Conservation (phyloP, 2,329 filamentous ascomycete species). For the Trichoderma sp. region DNA sequence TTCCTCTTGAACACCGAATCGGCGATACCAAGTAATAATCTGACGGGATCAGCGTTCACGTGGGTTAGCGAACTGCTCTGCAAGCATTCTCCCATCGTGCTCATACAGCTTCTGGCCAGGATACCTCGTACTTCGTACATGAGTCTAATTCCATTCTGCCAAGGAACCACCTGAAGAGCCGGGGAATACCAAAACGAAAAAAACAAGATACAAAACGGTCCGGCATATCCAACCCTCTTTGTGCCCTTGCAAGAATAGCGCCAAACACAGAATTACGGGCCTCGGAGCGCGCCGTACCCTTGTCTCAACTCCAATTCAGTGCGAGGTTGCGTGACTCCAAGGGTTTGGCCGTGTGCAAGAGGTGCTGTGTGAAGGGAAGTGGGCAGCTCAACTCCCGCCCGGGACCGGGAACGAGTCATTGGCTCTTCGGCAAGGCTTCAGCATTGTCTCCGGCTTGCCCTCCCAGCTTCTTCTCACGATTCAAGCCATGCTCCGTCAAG, state of each 20-base stretch:
- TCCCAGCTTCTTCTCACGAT: neutral
- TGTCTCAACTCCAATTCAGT: neutral
- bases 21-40: neutral
- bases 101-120: neutral
- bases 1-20: neutral
- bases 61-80: neutral
- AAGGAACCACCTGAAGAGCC: neutral
- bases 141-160: neutral
- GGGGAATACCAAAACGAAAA: neutral
- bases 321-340: neutral
- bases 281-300: constrained; percentile 15
- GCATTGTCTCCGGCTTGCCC: neutral
- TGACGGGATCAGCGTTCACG: constrained; percentile 3
- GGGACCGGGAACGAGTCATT: neutral
- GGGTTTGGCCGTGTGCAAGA: neutral
- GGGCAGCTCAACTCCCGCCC: neutral
- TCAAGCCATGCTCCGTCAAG: neutral
- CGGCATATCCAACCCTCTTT: neutral
- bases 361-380: neutral
- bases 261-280: neutral
- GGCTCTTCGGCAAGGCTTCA: neutral
- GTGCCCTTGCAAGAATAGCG: neutral
- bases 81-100: neutral
- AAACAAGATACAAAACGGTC: neutral
- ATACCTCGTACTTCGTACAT: neutral